Conservation (phyloP, 1,284 basidiomycete species). For the Microbotryum scabiosae region DNA sequence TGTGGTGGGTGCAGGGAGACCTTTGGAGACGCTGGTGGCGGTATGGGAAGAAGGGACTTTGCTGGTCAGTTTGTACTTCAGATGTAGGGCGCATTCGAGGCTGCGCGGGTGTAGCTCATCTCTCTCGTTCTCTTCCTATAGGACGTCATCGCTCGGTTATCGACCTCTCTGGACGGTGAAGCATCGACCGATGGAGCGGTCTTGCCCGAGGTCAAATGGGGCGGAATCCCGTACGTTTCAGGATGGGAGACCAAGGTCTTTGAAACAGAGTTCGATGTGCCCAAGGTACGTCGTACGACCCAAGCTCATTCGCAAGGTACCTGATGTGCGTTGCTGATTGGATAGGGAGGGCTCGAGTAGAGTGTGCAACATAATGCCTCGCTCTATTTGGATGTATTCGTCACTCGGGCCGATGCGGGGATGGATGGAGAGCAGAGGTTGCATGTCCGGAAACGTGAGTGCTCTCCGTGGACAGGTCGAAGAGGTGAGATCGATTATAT, state of each 20-base stretch:
- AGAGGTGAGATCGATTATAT: too few relatives aligned
- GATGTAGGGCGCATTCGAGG: too few relatives aligned
- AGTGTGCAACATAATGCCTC: conserved; percentile 65
- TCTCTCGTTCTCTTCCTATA: neutral
- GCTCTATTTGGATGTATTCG: conserved; percentile 64
- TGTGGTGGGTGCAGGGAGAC: neutral
- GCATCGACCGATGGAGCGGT: conserved; percentile 40
- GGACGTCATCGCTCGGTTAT: conserved; percentile 23
- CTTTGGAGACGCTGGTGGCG: neutral
- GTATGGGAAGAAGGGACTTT: neutral
- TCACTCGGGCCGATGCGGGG: conserved; percentile 53
- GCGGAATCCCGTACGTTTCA: conserved; percentile 72
- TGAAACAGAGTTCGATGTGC: conserved; percentile 62
- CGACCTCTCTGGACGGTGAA: conserved; percentile 52
- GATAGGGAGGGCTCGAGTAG: conserved; percentile 40
- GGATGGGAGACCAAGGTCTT: conserved; percentile 61
- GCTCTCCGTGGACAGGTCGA: neutral
- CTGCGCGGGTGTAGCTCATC: neutral
- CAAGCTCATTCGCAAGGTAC: conserved; percentile 1
- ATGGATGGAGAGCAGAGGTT: conserved; percentile 44
- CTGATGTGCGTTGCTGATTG: neutral
- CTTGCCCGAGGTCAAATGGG: conserved; percentile 65
- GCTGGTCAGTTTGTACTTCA: neutral
- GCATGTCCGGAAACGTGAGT: conserved; percentile 70
- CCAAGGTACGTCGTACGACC: conserved; percentile 49